Conservation (phyloP, 768 basidiomycete genomes). For the Wakefieldia striispora region DNA sequence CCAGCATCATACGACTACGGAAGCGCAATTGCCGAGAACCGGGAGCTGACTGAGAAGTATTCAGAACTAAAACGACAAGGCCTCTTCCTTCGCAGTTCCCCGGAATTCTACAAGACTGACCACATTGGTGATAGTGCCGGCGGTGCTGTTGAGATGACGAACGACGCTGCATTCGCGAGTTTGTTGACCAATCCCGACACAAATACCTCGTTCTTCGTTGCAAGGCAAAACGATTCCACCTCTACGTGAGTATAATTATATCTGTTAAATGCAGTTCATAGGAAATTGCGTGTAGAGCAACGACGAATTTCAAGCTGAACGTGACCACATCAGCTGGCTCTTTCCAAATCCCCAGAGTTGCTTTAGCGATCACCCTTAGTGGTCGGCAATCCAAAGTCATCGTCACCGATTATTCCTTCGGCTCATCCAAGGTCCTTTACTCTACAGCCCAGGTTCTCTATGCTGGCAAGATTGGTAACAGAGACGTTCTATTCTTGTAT, state of each 20-base stretch:
- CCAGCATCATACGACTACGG: conserved; percentile 79
- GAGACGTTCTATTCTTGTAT: conserved; percentile 64
- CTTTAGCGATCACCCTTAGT: conserved; percentile 51
- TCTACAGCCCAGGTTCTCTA: conserved; percentile 75
- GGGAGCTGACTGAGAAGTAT: conserved; percentile 65
- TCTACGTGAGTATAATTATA: conserved; percentile 49
- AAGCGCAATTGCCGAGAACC: conserved; percentile 63
- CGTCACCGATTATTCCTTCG: conserved; percentile 71
- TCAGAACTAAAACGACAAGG: conserved; percentile 77
- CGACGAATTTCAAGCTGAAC: conserved; percentile 56
- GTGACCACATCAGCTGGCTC: conserved; percentile 51
- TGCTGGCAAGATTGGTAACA: conserved; percentile 55
- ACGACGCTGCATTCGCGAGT: conserved; percentile 55
- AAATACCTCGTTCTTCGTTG: conserved; percentile 63
- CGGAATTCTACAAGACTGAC: conserved; percentile 78
- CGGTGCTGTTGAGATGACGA: conserved; percentile 42
- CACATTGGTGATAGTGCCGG: conserved; percentile 63
- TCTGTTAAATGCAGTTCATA: not conserved
- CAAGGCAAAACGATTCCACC: conserved; percentile 63
- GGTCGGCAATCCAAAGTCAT: conserved; percentile 77
- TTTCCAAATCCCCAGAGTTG: conserved; percentile 56
- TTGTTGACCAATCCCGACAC: conserved; percentile 68
- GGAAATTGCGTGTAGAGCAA: conserved; percentile 9
- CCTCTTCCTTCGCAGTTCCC: conserved; percentile 75
- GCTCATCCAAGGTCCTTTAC: conserved; percentile 58